phyloP scores from a whole-genome alignment of 768 basidiomycete species.

The Pisolithus microcarpus region DNA sequence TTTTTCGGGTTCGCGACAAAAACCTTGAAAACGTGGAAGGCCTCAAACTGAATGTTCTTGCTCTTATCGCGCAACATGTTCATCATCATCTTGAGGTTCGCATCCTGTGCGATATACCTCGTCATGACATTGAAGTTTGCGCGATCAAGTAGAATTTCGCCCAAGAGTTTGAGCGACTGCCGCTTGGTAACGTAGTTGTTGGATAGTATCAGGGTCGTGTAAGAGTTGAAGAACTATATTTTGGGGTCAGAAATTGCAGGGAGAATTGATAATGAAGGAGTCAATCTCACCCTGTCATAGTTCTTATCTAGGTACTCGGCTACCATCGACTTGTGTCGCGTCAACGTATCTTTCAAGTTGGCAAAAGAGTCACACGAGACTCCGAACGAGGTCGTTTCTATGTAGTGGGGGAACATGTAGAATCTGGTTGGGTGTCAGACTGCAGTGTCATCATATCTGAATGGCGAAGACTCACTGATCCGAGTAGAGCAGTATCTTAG shows the following conservation, averaged over 20 bases:
- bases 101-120: slow-evolving; percentile 88
- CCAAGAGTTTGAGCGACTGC: slow-evolving; percentile 94
- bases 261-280: background rate
- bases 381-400: slow-evolving; percentile 96
- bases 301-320: slow-evolving; percentile 95
- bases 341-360: slow-evolving; percentile 95
- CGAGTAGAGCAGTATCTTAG: slow-evolving; percentile 84
- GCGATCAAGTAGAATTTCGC: slow-evolving; percentile 95
- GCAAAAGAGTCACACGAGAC: slow-evolving; percentile 98
- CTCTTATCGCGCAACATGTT: slow-evolving; percentile 96
- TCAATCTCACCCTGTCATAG: slow-evolving; percentile 74
- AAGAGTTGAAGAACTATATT: slow-evolving; percentile 87
- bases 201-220: slow-evolving; percentile 87
- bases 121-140: slow-evolving; percentile 99
- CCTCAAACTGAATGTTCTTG: slow-evolving; percentile 99
- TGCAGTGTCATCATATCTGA: background rate
- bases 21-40: slow-evolving; percentile 99
- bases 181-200: slow-evolving; percentile 99
- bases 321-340: slow-evolving; percentile 96
- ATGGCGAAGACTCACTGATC: slow-evolving; percentile 67
- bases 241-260: background rate
- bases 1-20: slow-evolving; percentile 99
- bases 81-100: slow-evolving; percentile 99
- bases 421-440: slow-evolving; percentile 46
- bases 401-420: slow-evolving; percentile 93